Conservation (phyloP, 257 asterid species). For the Dorcoceras hygrometricum region DNA sequence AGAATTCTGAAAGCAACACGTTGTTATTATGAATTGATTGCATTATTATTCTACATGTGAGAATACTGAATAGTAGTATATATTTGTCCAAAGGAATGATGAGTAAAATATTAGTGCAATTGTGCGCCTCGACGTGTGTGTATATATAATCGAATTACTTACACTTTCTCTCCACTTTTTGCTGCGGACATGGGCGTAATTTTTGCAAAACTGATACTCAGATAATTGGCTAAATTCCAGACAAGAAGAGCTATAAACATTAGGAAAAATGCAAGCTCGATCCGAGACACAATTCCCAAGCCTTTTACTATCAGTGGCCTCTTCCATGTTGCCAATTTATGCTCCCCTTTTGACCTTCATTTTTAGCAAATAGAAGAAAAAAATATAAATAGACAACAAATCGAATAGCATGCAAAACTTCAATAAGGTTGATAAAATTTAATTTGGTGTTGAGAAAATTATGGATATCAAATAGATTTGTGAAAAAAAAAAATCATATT, state of each 20-base stretch:
- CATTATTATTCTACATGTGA: too few relatives aligned
- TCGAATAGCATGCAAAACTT: not conserved
- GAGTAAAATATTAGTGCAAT: too few relatives aligned
- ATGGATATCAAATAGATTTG: too few relatives aligned
- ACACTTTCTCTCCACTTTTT: constrained; percentile 47
- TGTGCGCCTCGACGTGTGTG: not conserved
- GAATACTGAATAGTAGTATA: too few relatives aligned
- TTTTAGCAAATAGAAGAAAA: not conserved
- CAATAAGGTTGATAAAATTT: not conserved
- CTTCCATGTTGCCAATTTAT: constrained; percentile 46
- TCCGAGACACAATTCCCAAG: constrained; percentile 69
- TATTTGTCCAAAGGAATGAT: too few relatives aligned
- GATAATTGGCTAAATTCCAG: constrained; percentile 54
- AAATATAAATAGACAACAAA: too few relatives aligned
- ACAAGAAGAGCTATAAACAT: constrained; percentile 77
- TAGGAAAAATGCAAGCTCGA: constrained; percentile 57
- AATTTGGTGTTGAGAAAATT: too few relatives aligned
- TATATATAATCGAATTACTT: constrained; percentile 21
- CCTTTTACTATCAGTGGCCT: constrained; percentile 71
- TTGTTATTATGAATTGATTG: too few relatives aligned
- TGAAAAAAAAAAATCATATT: too few relatives aligned
- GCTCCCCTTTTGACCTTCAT: constrained; percentile 31
- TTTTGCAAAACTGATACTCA: constrained; percentile 34
- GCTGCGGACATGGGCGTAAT: constrained; percentile 61
- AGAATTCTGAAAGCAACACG: too few relatives aligned